These are phyloP conservation scores for Vitis hybrid DNA, from an alignment of 177 flowering plant species.

Conservation along the genomic window DNA sequence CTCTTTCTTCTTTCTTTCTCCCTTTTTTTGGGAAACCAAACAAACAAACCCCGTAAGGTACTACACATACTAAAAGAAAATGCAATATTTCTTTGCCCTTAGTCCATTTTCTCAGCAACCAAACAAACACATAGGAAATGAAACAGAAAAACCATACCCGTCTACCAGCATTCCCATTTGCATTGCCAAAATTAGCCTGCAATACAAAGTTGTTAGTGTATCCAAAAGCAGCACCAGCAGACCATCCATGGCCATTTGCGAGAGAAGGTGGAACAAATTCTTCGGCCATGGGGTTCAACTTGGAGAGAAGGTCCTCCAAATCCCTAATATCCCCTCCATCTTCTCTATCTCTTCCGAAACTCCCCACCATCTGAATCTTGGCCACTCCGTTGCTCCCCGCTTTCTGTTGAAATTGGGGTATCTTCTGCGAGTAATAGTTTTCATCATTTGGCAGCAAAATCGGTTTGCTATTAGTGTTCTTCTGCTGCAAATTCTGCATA, in stretches of 20 bases:
- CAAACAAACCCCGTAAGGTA: background rate
- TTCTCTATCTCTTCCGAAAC: too few relatives aligned
- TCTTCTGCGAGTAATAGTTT: background rate
- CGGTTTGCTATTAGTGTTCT: background rate
- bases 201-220: slow-evolving; percentile 32
- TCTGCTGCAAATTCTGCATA: background rate
- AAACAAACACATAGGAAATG: slow-evolving; percentile 2
- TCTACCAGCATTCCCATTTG: slow-evolving; percentile 34
- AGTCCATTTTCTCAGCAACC: slow-evolving; percentile 1
- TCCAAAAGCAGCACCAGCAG: slow-evolving; percentile 31
- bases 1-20: too few relatives aligned
- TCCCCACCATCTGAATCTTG: background rate
- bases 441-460: slow-evolving; percentile 13
- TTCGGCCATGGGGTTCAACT: slow-evolving; percentile 85
- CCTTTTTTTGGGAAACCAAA: background rate
- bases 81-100: background rate
- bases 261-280: slow-evolving; percentile 84
- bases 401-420: too few relatives aligned
- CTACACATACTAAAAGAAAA: background rate
- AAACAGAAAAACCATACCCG: slow-evolving; percentile 34
- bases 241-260: slow-evolving; percentile 13
- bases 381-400: too few relatives aligned
- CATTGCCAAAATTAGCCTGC: slow-evolving; percentile 29
- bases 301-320: slow-evolving; percentile 67
- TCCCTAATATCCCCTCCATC: slow-evolving; percentile 42